phyloP scores from a whole-genome alignment of 1,284 basidiomycete genomes.

The Trichosporon sp. region DNA sequence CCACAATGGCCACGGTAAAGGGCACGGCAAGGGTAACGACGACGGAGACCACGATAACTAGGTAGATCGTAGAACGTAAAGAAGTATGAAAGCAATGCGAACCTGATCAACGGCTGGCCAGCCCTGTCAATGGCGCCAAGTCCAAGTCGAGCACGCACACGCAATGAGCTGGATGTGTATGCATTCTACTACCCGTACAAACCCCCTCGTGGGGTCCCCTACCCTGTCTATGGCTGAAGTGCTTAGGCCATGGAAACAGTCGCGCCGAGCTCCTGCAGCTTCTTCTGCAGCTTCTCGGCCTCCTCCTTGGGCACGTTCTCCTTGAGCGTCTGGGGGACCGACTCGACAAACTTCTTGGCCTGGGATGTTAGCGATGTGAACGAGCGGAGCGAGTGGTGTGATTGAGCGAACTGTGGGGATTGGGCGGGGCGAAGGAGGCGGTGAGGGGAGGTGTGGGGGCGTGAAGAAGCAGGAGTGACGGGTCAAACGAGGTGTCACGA shows the following conservation, averaged over 20 bases:
- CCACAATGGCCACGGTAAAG: too few relatives aligned
- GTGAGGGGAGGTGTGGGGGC: too few relatives aligned
- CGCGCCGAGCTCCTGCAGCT: constrained; percentile 86
- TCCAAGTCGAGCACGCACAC: too few relatives aligned
- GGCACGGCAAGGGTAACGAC: too few relatives aligned
- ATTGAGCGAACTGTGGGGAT: too few relatives aligned
- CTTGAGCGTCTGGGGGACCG: constrained; percentile 89
- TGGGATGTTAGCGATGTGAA: constrained; percentile 48
- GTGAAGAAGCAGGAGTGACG: too few relatives aligned
- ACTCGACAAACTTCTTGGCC: constrained; percentile 99
- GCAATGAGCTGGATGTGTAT: constrained; percentile 34
- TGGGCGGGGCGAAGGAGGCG: too few relatives aligned
- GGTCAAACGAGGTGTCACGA: too few relatives aligned
- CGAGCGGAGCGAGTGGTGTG: background rate
- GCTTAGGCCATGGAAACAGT: constrained; percentile 67
- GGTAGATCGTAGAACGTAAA: constrained; percentile 12
- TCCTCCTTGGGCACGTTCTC: constrained; percentile 97
- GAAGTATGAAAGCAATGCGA: too few relatives aligned
- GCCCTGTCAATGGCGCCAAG: too few relatives aligned
- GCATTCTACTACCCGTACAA: constrained; percentile 24
- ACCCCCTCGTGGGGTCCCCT: background rate
- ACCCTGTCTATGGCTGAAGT: too few relatives aligned
- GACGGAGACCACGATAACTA: background rate
- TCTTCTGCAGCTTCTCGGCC: constrained; percentile 91
- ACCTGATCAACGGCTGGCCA: too few relatives aligned